Base-by-base conservation (phyloP, 257 asterid species). In the Nicotiana otophora region DNA sequence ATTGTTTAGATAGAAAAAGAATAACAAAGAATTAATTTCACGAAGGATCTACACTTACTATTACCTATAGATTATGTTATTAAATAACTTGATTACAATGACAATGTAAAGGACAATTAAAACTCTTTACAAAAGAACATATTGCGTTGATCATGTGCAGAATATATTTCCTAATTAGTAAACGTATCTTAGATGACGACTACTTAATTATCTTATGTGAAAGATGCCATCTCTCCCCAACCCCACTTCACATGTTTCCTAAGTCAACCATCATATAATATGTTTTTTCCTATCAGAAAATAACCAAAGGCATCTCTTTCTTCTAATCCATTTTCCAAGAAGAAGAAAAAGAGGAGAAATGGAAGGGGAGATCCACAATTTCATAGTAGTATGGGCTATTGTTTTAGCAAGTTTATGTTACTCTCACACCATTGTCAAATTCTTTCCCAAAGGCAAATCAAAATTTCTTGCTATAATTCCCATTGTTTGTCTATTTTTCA, bases 301-400 rank as follows among this genome's bases (percentile, higher is more conserved):
- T 42, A 70, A 2, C 8, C 2, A 20, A 20, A 70, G 0, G 0
- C 1, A 20, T 69, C 58, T 23, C 15, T 42, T n/a, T n/a, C 42
- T 70, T 70, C 2, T 23, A 42, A 46, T 3, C 1, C 7, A 48
- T 74, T 3, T 46, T 48, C 1, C 42, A 48, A 48, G 26, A 46
- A 74, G 42, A 46, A 48, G 64, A 33, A 36, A 4, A n/a, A n/a
- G 8, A 7, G 5, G 1, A 55, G 20, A 61, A 28, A 87, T 89
- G 95, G 93, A 90, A 78, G 95, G 92, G 0, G 95, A 92, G 79
- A 84, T 89, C 34, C 84, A 80, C 77, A 91, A 87, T 81, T 83
- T 85, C 15, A 83, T 87, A 1, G 62, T 91, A 0, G 90, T 91
- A 42, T 92, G 95, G 92, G 39, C 58, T 0, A 86, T 89, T 1